Conservation (phyloP, 805 yeast species). For the Pichia paraexigua region DNA sequence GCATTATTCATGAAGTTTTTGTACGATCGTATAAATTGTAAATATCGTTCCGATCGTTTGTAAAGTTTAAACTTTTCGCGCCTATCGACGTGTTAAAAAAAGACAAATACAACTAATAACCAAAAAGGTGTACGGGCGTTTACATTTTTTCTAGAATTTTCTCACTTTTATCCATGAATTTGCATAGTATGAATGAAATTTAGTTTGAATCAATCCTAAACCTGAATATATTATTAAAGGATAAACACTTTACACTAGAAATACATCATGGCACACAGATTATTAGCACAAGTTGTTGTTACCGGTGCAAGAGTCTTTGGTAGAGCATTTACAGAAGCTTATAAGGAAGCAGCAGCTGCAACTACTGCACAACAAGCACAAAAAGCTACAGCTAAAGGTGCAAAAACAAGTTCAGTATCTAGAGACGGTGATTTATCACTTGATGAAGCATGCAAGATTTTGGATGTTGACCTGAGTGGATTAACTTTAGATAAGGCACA, state of each 20-base stretch:
- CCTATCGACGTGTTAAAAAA: background rate
- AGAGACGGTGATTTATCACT: slow-evolving; percentile 72
- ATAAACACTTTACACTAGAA: background rate
- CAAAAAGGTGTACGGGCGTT: background rate
- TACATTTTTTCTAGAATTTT: background rate
- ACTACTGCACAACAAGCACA: slow-evolving; percentile 58
- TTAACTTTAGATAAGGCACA: slow-evolving; percentile 52
- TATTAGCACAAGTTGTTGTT: slow-evolving; percentile 78
- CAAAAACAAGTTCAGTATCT: slow-evolving; percentile 37
- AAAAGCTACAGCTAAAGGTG: slow-evolving; percentile 11
- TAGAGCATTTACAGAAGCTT: slow-evolving; percentile 93
- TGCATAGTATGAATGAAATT: background rate
- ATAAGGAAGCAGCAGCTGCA: slow-evolving; percentile 91
- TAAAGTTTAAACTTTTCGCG: background rate
- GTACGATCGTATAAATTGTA: background rate
- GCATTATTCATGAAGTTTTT: no score
- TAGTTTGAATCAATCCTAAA: background rate
- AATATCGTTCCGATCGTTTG: background rate
- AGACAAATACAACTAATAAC: no score
- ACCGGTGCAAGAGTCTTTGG: slow-evolving; percentile 97
- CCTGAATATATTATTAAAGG: background rate
- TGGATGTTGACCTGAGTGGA: slow-evolving; percentile 61
- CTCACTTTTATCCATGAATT: background rate
- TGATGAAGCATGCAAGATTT: slow-evolving; percentile 86
- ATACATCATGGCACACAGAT: slow-evolving; percentile 74